These are phyloP conservation scores for Metarhizium album DNA, from an alignment of 2,329 filamentous ascomycete genomes.

Conservation along the genomic window DNA sequence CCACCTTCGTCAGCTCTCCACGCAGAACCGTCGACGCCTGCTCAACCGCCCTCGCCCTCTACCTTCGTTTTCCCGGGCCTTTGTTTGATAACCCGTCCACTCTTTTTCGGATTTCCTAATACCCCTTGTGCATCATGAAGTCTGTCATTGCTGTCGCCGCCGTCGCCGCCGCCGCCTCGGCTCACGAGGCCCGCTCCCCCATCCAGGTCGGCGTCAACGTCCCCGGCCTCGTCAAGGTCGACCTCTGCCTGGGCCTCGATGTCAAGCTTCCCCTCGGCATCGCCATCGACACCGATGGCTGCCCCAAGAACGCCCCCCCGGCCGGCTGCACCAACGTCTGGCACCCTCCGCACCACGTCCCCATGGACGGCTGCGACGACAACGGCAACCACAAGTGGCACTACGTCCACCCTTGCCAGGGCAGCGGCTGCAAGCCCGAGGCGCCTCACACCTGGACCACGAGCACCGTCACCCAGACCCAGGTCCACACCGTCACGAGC, in stretches of 20 bases:
- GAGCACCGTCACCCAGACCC: conserved; percentile 30
- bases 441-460: conserved; percentile 27
- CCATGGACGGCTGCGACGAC: conserved; percentile 26
- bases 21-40: conserved; percentile 4
- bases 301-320: conserved; percentile 15
- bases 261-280: conserved; percentile 10
- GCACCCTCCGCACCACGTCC: conserved; percentile 26
- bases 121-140: conserved; percentile 13
- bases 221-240: conserved; percentile 3
- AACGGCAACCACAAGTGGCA: conserved; percentile 22
- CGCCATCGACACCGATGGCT: conserved; percentile 9
- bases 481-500: conserved; percentile 27
- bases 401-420: conserved; percentile 23
- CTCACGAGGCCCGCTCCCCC: conserved; percentile 10
- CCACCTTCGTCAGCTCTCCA: conserved; percentile 6
- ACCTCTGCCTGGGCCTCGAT: conserved; percentile 10
- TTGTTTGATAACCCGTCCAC: conserved; percentile 12
- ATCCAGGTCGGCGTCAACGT: conserved; percentile 4
- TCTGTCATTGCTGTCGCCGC: conserved; percentile 13
- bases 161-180: conserved; percentile 8
- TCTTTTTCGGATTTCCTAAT: conserved; percentile 8
- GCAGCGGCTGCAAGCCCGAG: conserved; percentile 8
- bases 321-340: conserved; percentile 20
- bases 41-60: conserved; percentile 6
- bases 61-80: conserved; percentile 11